Evolutionary conservation across 2,329 filamentous ascomycete genomes (phyloP).

Genomic region (Penicillium hordei): DNA sequence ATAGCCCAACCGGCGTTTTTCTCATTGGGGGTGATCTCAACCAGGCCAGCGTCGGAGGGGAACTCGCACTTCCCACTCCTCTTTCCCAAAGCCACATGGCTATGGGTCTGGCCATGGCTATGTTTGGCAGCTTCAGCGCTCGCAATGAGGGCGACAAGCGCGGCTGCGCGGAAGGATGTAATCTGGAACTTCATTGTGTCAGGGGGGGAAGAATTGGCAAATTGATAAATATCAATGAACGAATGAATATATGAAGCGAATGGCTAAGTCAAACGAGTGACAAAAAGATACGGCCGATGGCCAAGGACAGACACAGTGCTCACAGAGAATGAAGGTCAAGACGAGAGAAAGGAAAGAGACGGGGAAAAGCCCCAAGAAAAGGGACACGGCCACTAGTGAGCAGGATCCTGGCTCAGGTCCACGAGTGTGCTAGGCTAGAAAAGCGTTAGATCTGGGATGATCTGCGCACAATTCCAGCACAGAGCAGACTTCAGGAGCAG

Average conservation of each 20-base stretch:
- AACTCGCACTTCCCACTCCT: conserved; percentile 62
- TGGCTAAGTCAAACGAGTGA: conserved; percentile 22
- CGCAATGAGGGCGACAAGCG: conserved; percentile 40
- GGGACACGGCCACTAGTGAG: conserved; percentile 2
- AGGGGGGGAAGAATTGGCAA: conserved; percentile 4
- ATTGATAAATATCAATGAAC: background rate
- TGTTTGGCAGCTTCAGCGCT: conserved; percentile 38
- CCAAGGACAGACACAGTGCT: conserved; percentile 24
- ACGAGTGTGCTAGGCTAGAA: conserved; percentile 14
- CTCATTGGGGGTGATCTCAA: conserved; percentile 63
- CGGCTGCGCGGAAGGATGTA: conserved; percentile 33
- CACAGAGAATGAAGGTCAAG: conserved; percentile 26
- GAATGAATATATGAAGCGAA: conserved; percentile 12
- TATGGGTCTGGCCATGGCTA: conserved; percentile 33
- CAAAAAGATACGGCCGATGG: conserved; percentile 29
- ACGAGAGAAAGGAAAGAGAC: conserved; percentile 12
- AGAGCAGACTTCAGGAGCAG: background rate
- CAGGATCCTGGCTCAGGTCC: background rate
- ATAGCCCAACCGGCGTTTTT: conserved; percentile 76
- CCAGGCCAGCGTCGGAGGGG: conserved; percentile 64
- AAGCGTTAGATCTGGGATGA: conserved; percentile 9
- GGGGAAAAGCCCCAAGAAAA: conserved; percentile 19
- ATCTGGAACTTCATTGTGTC: conserved; percentile 38
- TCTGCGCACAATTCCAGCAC: background rate
- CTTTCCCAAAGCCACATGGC: conserved; percentile 49